A percentile compares a stretch with the other conserved stretches of the same genome.
phyloP scores from a whole-genome alignment of 176 grass and related monocot species.

The Themeda triandra region DNA sequence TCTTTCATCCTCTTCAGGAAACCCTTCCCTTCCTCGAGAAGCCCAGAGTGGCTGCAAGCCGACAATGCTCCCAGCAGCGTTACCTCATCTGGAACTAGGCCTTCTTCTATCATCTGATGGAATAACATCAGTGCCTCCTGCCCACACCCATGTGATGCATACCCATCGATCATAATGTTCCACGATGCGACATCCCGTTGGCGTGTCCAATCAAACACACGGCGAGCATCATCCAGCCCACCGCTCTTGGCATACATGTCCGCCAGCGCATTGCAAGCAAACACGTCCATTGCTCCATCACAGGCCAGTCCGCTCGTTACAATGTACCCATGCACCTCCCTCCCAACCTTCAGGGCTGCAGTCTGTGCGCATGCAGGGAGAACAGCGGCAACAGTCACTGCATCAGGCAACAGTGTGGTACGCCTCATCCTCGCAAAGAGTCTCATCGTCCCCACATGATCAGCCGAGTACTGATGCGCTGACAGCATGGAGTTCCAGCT shows the following conservation, averaged over 20 bases:
- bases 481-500: slow-evolving; percentile 82
- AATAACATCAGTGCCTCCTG: slow-evolving; percentile 45
- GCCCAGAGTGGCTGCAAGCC: slow-evolving; percentile 59
- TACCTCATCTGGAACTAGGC: slow-evolving; percentile 46
- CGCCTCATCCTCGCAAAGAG: slow-evolving; percentile 47
- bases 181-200: slow-evolving; percentile 51
- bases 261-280: slow-evolving; percentile 46
- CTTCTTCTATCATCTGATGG: slow-evolving; percentile 40
- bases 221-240: slow-evolving; percentile 41
- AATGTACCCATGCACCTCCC: slow-evolving; percentile 51
- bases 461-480: slow-evolving; percentile 51
- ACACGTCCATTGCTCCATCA: slow-evolving; percentile 21
- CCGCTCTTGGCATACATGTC: slow-evolving; percentile 73
- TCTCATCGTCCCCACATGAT: slow-evolving; percentile 32
- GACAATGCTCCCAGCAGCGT: slow-evolving; percentile 48
- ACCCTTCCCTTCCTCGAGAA: slow-evolving; percentile 45
- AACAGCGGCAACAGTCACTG: slow-evolving; percentile 46
- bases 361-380: slow-evolving; percentile 55
- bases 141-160: slow-evolving; percentile 56
- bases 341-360: slow-evolving; percentile 45
- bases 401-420: slow-evolving; percentile 17
- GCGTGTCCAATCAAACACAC: slow-evolving; percentile 39
- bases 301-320: slow-evolving; percentile 40
- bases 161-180: slow-evolving; percentile 80
- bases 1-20: slow-evolving; percentile 46